Conservation (phyloP, 2,329 filamentous ascomycete genomes). For the Venturia oleaginea region DNA sequence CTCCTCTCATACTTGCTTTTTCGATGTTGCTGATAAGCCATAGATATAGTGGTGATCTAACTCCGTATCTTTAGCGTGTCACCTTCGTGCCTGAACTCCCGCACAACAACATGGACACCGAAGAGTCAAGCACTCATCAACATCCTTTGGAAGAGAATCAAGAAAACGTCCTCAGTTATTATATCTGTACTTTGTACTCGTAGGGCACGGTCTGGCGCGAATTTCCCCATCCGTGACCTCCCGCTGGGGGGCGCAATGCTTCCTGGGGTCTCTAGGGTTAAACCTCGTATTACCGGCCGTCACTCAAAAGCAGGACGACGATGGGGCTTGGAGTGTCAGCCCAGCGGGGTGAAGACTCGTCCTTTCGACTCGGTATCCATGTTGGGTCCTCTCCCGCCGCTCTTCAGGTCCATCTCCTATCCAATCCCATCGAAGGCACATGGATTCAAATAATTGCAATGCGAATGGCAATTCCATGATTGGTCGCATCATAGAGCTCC, state of each 20-base stretch:
- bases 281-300: not conserved
- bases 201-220: no score
- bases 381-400: not conserved
- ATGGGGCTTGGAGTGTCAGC: not conserved
- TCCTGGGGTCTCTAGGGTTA: not conserved
- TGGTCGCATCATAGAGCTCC: not conserved
- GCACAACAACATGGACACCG: not conserved
- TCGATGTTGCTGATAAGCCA: not conserved
- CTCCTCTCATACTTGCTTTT: not conserved
- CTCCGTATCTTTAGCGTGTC: not conserved
- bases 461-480: not conserved
- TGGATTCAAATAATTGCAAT: not conserved
- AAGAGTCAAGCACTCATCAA: not conserved
- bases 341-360: not conserved
- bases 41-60: no score
- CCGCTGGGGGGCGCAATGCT: not conserved
- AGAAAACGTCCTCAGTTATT: not conserved
- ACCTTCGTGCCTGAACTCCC: not conserved
- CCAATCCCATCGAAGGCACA: not conserved
- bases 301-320: not conserved
- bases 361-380: not conserved
- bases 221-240: not conserved
- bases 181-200: no score
- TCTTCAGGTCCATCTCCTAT: not conserved
- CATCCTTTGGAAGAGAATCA: not conserved